These are phyloP conservation scores for Adenanthera pavonina DNA, from an alignment of 306 rosid species.

Conservation along the genomic window DNA sequence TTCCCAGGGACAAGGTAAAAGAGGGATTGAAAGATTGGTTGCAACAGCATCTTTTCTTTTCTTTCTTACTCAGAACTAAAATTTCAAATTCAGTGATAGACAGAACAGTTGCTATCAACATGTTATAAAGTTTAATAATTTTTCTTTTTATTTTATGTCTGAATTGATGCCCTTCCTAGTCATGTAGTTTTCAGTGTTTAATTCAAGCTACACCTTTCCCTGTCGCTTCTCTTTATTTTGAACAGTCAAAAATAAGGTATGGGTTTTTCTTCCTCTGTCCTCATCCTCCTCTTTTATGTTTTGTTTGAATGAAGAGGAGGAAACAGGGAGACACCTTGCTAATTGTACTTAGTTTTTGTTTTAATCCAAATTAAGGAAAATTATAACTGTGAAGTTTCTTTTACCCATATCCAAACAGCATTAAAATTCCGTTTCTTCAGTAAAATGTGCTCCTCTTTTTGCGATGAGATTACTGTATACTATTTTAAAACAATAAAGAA, in stretches of 20 bases:
- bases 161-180: neutral
- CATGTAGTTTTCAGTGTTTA: neutral
- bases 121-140: neutral
- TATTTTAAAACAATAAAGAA: neutral
- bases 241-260: neutral
- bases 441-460: neutral
- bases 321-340: neutral
- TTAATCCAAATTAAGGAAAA: neutral
- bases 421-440: neutral
- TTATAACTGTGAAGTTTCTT: neutral
- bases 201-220: neutral
- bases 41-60: neutral
- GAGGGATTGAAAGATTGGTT: conserved; percentile 9
- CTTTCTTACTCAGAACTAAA: neutral
- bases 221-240: neutral
- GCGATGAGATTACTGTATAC: neutral
- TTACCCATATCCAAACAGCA: neutral
- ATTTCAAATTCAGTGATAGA: conserved; percentile 3
- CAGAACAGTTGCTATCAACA: neutral
- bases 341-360: neutral
- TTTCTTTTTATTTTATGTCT: neutral
- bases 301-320: neutral
- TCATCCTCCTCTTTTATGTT: neutral
- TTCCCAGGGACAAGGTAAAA: neutral
- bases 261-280: neutral